Evolutionary conservation across 2,329 filamentous ascomycete genomes (phyloP), one percentile per base, ranked within the genome.

Genomic region (Ceratocystis papillata): DNA sequence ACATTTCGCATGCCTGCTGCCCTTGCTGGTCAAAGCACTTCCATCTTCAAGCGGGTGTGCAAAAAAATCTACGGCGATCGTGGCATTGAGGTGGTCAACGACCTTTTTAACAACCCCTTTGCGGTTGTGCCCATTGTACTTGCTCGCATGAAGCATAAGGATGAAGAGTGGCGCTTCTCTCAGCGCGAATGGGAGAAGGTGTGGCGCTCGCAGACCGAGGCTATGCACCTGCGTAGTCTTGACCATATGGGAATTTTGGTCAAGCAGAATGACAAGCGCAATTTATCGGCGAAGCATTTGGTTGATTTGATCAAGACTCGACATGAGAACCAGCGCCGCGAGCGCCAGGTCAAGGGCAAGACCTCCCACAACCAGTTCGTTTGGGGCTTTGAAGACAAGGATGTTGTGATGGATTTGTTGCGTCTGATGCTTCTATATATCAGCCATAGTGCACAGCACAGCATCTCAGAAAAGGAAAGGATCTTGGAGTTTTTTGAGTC

Each of bases 141-240:
- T 68, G 87, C 89, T 63, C 85, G 94, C 12, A 81, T 99, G 71
- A 97, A 97, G 77, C 90, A 95, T 72, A 96, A 97, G 74, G 87
- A 95, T 57, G 94, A 99, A 75, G 92, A 97, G 72, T 99, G 94
- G 94, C 90, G 96, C 70, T 92, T 95, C 70, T 93, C 90, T 5
- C 92, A 89, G 80, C 90, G 94, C 41, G 95, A 99, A 74, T 99
- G 94, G 94, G 92, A 97, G 75, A 96, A 96, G 76, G 91, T 99
- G 6, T 99, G 94, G 94, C 90, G 94, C 69, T 87, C 90, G 62
- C 94, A 97, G 77, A 97, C 93, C 28, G 88, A 96, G 73, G 87
- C 88, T 72, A 93, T 96, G 79, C 96, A 96, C 76, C 89, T 95
- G 77, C 95, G 91, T 78, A 96, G 91, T 74, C 84, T 99, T 64